These are phyloP conservation scores for Trichoderma asperellum DNA, from an alignment of 2,329 filamentous ascomycete genomes.

Conservation along the genomic window DNA sequence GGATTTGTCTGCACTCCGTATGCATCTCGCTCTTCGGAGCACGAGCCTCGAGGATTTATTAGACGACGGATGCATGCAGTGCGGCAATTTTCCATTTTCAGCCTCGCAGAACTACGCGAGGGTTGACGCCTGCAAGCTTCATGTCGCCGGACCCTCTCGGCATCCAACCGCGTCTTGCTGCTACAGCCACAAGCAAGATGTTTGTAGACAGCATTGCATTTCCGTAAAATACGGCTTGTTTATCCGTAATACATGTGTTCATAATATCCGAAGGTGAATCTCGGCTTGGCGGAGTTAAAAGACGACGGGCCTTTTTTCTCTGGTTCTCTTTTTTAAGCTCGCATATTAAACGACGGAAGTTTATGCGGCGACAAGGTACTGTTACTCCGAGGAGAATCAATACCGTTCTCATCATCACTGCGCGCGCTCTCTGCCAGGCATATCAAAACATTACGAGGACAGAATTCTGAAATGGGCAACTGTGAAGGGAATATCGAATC, in stretches of 20 bases:
- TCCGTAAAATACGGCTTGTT: background rate
- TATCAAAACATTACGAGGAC: background rate
- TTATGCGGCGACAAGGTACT: background rate
- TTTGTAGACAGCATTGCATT: background rate
- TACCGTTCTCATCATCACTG: background rate
- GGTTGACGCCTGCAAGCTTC: too few relatives aligned
- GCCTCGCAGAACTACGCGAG: background rate
- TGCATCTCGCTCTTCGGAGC: background rate
- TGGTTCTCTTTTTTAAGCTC: background rate
- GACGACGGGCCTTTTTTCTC: slow-evolving; percentile 18
- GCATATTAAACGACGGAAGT: slow-evolving; percentile 24
- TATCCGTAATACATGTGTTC: background rate
- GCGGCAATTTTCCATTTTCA: background rate
- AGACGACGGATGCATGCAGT: background rate
- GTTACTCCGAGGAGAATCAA: slow-evolving; percentile 3
- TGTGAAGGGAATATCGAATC: background rate
- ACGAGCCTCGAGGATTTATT: background rate
- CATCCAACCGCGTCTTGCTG: background rate
- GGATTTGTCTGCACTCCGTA: background rate
- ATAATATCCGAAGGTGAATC: slow-evolving; percentile 22
- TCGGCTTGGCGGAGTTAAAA: slow-evolving; percentile 1
- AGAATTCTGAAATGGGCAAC: background rate
- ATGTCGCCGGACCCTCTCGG: background rate
- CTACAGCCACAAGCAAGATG: background rate
- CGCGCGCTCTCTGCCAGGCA: background rate